Evolutionary conservation across 106 monocot genomes (phyloP), one percentile per base, ranked within the genome.

Genomic region (Allium fistulosum): DNA sequence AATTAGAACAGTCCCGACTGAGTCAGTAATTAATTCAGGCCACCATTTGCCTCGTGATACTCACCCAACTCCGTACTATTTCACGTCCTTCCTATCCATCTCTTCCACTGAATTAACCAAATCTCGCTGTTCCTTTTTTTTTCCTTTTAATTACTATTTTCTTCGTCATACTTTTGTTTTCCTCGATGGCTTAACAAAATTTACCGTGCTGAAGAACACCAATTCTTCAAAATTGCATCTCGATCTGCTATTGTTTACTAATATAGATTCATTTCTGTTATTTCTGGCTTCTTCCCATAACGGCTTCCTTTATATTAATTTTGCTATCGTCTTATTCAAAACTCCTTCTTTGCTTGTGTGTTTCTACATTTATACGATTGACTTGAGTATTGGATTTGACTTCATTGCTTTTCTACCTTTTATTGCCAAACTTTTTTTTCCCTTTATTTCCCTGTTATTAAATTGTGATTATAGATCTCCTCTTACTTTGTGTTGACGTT

Each of bases 311-410:
- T 22, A 22, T 22, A 22, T 22, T 37, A 37, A 37, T 37, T 37
- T 37, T 2, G 37, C 37, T 37, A 37, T 37, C 37, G 37, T 37
- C 5, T 37, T 4, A 37, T 37, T 4, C 5, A 37, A 37, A 37
- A 1, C 37, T 1, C 37, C 37, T 37, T 50, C 16, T 50, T 65
- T 50, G 22, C 48, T 49, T 65, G 49, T 18, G 10, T 67, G 67
- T 67, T 26, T 18, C 22, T 26, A 26, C 52, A 51, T 26, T 51
- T 53, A 26, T 51, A 13, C 53, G 53, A 27, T 53, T 27, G 26
- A 52, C 1, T n/a, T 66, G 37, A 2, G 48, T 67, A 7, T 53
- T 53, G 67, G 67, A 52, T 67, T 51, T 67, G 67, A 52, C 67
- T 67, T 67, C 26, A 48, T 1, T 49, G 47, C 3, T n/a, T 63